These are phyloP conservation scores for Claviceps pazoutovae DNA, from an alignment of 2,329 filamentous ascomycete species.

Conservation along the genomic window DNA sequence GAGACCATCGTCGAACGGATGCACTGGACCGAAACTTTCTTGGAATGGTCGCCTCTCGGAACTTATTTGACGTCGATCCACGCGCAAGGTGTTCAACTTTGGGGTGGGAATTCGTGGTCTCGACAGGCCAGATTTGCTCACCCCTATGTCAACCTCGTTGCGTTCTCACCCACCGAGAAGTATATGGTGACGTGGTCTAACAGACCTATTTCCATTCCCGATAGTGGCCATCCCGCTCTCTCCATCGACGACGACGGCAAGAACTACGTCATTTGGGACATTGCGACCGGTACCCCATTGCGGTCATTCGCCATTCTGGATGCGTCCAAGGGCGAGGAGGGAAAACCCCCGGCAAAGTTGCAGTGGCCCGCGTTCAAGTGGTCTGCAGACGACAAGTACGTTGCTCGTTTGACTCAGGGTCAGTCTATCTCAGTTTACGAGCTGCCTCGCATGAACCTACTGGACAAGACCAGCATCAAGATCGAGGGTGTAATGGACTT, in stretches of 20 bases:
- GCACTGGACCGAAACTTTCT: constrained; percentile 96
- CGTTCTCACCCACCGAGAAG: constrained; percentile 86
- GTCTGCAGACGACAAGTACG: constrained; percentile 95
- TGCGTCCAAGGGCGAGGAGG: constrained; percentile 42
- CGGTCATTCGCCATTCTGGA: constrained; percentile 91
- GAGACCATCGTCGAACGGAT: constrained; percentile 83
- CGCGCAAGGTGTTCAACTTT: constrained; percentile 90
- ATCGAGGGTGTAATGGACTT: constrained; percentile 96
- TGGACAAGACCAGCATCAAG: constrained; percentile 88
- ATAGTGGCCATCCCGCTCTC: constrained; percentile 70
- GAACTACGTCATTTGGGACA: constrained; percentile 98
- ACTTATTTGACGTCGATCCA: constrained; percentile 93
- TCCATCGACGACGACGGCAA: constrained; percentile 92
- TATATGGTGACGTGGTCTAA: constrained; percentile 97
- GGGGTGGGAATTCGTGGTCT: constrained; percentile 82
- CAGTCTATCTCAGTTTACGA: constrained; percentile 88
- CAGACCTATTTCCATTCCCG: constrained; percentile 80
- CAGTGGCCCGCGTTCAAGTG: constrained; percentile 99
- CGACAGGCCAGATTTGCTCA: constrained; percentile 89
- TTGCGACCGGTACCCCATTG: constrained; percentile 75
- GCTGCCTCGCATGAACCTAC: constrained; percentile 72
- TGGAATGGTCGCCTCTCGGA: constrained; percentile 93
- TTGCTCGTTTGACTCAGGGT: constrained; percentile 78
- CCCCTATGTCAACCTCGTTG: constrained; percentile 87
- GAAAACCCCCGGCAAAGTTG: constrained; percentile 67